Percentiles rank a stretch among this genome's conserved stretches.
phyloP scores from a whole-genome alignment of 331 rosid species.

The Arachis monticola region DNA sequence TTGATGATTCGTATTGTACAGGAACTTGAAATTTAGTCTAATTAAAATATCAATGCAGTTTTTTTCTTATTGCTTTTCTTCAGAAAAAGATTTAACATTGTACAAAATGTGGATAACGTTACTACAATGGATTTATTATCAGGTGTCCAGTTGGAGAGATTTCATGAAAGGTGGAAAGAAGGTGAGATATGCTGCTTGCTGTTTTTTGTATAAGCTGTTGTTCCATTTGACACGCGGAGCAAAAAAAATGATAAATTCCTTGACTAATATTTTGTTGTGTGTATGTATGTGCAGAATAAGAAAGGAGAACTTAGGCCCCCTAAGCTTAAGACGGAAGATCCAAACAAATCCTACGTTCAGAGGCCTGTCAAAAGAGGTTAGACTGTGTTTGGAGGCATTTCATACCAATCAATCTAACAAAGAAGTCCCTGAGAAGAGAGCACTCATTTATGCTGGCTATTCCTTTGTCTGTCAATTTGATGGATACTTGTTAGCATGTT shows the following conservation, averaged over 20 bases:
- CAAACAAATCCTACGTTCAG: constrained; percentile 96
- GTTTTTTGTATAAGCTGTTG: not conserved
- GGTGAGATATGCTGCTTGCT: constrained; percentile 56
- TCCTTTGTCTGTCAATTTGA: constrained; percentile 28
- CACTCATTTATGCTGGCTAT: constrained; percentile 20
- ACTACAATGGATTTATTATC: constrained; percentile 34
- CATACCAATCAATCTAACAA: constrained; percentile 7
- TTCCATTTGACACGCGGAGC: not conserved
- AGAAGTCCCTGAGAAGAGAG: constrained; percentile 11
- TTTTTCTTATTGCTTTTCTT: not conserved
- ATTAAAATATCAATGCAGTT: not conserved
- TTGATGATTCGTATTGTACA: too few relatives aligned
- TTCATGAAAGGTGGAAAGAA: constrained; percentile 97
- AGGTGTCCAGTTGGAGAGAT: constrained; percentile 99
- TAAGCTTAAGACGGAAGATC: constrained; percentile 97
- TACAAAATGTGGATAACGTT: not conserved
- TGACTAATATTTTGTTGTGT: not conserved
- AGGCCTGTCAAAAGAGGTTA: constrained; percentile 96
- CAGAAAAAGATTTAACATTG: not conserved
- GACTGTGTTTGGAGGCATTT: constrained; percentile 27
- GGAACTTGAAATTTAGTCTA: too few relatives aligned
- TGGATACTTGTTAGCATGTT: constrained; percentile 38
- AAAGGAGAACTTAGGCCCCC: constrained; percentile 97
- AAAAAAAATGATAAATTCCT: not conserved
- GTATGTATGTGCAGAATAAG: constrained; percentile 65